Base-by-base conservation (phyloP, 805 yeast species). In the Ascoidea rubescens region DNA sequence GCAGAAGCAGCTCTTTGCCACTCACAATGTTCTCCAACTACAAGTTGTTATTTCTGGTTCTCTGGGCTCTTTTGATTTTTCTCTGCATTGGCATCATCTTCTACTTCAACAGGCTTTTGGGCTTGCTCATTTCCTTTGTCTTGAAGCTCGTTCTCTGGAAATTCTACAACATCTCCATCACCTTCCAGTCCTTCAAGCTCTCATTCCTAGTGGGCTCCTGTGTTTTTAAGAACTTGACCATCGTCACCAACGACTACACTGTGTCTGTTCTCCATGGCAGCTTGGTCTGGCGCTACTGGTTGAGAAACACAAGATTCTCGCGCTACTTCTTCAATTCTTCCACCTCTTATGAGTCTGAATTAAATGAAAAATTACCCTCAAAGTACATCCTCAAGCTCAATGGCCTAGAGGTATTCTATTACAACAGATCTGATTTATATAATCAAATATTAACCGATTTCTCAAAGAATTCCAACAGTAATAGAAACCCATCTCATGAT, bases 241-340 rank as follows among this genome's bases (percentile, higher is more conserved):
- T 87, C 10, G 77, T 86, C 5, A 84, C 88, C n/a, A 72, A 79
- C 49, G 84, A 90, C 66, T 79, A 80, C 55, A 80, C 95, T 1
- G 61, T 87, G 1, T 77, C 87, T 7, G 72, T 86, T 1, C 73
- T 86, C 31, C 81, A 82, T 55, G 84, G 91, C 1, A 78, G 79
- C 58, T 62, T 91, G 31, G 86, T 95, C 0, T 93, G 98, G 98
- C 67, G 95, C 55, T 91, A 88, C 64, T 93, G 98, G 98, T 69
- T 87, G 50, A 67, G 70, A 4, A 62, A 66, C 5, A 64, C 73
- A 16, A 67, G 76, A 57, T 55, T 56, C 54, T 56, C 63, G 21
- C 54, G 48, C 8, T 51, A 50, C 44, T 31, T 17, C 12, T 62
- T 61, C 45, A 59, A 51, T 37, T 60, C 46, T 48, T 54, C 54